phyloP scores from a whole-genome alignment of 2,329 filamentous ascomycete genomes.

The Trichophyton simii region DNA sequence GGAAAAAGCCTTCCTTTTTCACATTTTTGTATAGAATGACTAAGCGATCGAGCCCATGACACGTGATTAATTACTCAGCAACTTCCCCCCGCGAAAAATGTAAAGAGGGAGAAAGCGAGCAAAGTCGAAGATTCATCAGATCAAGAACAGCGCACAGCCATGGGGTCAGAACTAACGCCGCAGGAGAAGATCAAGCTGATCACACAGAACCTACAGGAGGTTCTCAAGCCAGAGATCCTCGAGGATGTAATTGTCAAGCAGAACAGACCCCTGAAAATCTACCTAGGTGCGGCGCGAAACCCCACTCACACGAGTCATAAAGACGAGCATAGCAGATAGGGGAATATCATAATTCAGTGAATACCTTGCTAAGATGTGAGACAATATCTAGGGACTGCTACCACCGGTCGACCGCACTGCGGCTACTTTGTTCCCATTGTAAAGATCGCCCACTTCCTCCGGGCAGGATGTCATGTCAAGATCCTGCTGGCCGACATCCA shows the following conservation, averaged over 20 bases:
- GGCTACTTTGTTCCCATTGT: slow-evolving; percentile 77
- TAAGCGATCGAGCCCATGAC: not conserved
- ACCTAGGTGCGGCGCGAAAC: slow-evolving; percentile 51
- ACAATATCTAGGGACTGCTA: slow-evolving; percentile 51
- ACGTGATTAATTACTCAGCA: not conserved
- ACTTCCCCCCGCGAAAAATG: not conserved
- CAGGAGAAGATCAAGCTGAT: slow-evolving; percentile 62
- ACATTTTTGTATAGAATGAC: not conserved
- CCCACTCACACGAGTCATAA: not conserved
- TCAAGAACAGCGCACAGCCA: slow-evolving; percentile 8
- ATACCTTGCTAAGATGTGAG: not conserved
- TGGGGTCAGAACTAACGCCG: slow-evolving; percentile 15
- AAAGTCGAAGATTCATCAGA: not conserved
- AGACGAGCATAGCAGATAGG: not conserved
- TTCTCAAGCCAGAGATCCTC: slow-evolving; percentile 73
- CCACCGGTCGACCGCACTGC: slow-evolving; percentile 69
- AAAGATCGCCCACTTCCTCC: slow-evolving; percentile 73
- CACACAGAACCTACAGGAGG: slow-evolving; percentile 66
- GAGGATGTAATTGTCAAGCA: slow-evolving; percentile 56
- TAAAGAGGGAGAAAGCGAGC: not conserved
- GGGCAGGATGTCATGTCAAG: slow-evolving; percentile 66
- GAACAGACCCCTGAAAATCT: slow-evolving; percentile 60
- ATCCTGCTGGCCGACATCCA: slow-evolving; percentile 59
- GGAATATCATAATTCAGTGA: not conserved
- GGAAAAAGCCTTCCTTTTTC: too few species aligned